Evolutionary conservation across 176 grass and related monocot genomes (phyloP).

Genomic region (Elymus sibiricus): DNA sequence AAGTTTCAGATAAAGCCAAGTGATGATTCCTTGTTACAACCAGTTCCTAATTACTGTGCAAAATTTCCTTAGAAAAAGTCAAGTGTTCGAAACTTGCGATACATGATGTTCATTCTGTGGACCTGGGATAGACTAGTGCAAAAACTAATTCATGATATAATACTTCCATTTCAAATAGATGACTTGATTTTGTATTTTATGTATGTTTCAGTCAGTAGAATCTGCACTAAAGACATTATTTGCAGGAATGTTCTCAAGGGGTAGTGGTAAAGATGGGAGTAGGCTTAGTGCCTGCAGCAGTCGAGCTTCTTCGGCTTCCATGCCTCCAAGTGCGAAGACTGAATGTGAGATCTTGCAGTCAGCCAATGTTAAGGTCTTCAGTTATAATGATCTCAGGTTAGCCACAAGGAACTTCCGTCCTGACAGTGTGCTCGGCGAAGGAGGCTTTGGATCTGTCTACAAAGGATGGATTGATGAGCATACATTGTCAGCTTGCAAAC

Average conservation of each 20-base stretch:
- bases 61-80: not conserved
- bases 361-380: slow-evolving; percentile 65
- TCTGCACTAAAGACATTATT: not conserved
- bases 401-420: slow-evolving; percentile 89
- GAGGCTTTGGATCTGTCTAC: slow-evolving; percentile 85
- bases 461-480: slow-evolving; percentile 89
- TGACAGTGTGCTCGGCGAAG: slow-evolving; percentile 76
- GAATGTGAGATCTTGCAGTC: slow-evolving; percentile 72
- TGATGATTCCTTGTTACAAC: not conserved
- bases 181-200: not conserved
- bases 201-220: not conserved
- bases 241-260: slow-evolving; percentile 59
- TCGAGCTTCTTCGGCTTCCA: slow-evolving; percentile 57
- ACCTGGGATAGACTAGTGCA: not conserved
- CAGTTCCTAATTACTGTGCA: not conserved
- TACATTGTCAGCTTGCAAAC: slow-evolving; percentile 53
- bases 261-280: slow-evolving; percentile 48
- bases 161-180: not conserved
- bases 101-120: not conserved
- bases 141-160: not conserved
- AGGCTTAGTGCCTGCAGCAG: slow-evolving; percentile 63
- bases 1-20: not conserved
- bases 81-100: not conserved
- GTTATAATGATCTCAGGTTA: slow-evolving; percentile 56
- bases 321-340: slow-evolving; percentile 39